These are phyloP conservation scores for Ogataea paradorogensis DNA, from an alignment of 805 yeast genomes.

Conservation along the genomic window DNA sequence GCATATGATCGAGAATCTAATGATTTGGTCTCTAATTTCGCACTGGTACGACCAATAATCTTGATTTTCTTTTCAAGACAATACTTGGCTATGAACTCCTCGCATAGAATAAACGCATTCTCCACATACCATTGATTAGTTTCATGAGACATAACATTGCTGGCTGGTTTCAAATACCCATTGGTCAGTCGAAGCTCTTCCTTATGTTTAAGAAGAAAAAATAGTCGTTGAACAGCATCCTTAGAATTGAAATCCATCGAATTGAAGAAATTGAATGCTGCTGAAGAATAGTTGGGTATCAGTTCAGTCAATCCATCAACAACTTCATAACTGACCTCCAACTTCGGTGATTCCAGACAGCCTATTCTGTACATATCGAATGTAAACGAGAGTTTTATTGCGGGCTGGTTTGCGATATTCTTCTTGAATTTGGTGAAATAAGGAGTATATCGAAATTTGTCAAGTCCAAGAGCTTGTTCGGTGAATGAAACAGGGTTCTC, in stretches of 20 bases:
- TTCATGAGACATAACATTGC: conserved; percentile 2
- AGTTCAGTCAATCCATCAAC: conserved; percentile 8
- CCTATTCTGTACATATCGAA: conserved; percentile 7
- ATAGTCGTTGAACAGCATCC: conserved; percentile 21
- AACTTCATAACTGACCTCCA: conserved; percentile 3
- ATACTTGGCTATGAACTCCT: conserved; percentile 32
- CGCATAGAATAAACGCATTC: conserved; percentile 29
- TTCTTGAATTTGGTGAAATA: conserved; percentile 11
- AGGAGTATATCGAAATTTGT: conserved; percentile 6
- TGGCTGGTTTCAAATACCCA: conserved; percentile 19
- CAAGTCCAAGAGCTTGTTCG: background rate
- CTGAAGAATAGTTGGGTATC: conserved; percentile 1
- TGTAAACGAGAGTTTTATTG: conserved; percentile 9
- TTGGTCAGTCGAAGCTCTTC: conserved; percentile 19
- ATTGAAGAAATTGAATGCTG: conserved; percentile 10
- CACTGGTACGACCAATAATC: conserved; percentile 29
- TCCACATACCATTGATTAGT: conserved; percentile 21
- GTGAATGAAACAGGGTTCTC: conserved; percentile 16
- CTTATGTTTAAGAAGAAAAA: conserved; percentile 23
- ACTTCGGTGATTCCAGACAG: background rate
- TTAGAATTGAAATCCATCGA: conserved; percentile 3
- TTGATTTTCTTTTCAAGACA: conserved; percentile 26
- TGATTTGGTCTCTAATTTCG: conserved; percentile 15
- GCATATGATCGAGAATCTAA: conserved; percentile 31
- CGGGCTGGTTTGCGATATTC: conserved; percentile 5